phyloP scores from a whole-genome alignment of 305 asterid species.

The Striga hermonthica region DNA sequence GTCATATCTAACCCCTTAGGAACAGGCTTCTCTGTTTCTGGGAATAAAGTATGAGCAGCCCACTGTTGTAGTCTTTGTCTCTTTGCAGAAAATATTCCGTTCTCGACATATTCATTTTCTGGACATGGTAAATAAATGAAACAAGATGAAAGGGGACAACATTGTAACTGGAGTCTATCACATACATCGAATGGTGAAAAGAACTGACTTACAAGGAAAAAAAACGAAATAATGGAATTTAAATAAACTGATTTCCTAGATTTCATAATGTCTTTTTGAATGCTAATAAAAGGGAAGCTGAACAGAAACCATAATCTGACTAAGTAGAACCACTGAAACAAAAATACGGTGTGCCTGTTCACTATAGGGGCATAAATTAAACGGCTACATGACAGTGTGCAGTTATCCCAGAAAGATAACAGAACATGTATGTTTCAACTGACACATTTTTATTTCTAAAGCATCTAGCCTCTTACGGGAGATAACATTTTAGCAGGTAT shows the following conservation, averaged over 20 bases:
- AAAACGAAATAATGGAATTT: neutral
- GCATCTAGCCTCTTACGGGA: conserved; percentile 16
- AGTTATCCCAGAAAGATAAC: conserved; percentile 26
- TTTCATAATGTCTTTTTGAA: neutral
- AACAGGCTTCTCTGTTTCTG: conserved; percentile 41
- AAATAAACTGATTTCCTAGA: neutral
- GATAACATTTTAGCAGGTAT: conserved; percentile 21
- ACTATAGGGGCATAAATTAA: conserved; percentile 18
- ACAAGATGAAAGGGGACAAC: conserved; percentile 26
- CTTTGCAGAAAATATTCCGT: conserved; percentile 56
- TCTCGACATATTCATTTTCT: conserved; percentile 52
- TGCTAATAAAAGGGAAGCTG: conserved; percentile 4
- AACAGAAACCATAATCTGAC: conserved; percentile 18
- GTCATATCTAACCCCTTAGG: conserved; percentile 52
- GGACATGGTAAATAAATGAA: conserved; percentile 30
- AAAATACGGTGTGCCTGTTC: conserved; percentile 18
- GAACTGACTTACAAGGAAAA: too few relatives aligned
- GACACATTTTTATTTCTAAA: neutral
- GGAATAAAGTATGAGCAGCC: conserved; percentile 43
- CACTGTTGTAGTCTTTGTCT: conserved; percentile 54
- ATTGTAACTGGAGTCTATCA: neutral
- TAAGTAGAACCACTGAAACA: conserved; percentile 16
- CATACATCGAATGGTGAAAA: too few relatives aligned
- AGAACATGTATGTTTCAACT: neutral
- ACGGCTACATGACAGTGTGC: conserved; percentile 24